Percentiles rank a stretch among this genome's conserved stretches.
phyloP scores from a whole-genome alignment of 2,329 filamentous ascomycete species.

The Westerdykella ornata region DNA sequence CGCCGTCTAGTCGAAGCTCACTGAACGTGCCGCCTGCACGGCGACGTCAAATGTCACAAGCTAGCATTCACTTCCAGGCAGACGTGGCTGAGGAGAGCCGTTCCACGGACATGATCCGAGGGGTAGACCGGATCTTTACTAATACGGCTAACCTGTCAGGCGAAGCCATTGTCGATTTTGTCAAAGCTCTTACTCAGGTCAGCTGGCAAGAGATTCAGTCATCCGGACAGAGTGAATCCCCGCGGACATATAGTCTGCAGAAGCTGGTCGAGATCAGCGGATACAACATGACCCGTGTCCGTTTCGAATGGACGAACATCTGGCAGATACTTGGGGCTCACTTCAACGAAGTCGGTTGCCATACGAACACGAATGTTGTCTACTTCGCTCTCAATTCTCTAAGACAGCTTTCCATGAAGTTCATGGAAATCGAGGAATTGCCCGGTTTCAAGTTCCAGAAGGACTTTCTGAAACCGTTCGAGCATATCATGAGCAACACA shows the following conservation, averaged over 20 bases:
- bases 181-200: constrained; percentile 83
- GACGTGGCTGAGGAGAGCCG: constrained; percentile 89
- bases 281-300: constrained; percentile 98
- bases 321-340: constrained; percentile 98
- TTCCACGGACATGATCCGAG: constrained; percentile 86
- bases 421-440: constrained; percentile 96
- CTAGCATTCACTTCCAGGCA: constrained; percentile 49
- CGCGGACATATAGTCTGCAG: constrained; percentile 92
- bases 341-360: constrained; percentile 95
- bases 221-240: constrained; percentile 90
- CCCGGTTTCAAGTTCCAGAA: constrained; percentile 99
- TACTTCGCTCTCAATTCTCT: constrained; percentile 96
- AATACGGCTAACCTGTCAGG: constrained; percentile 90
- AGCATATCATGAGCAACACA: constrained; percentile 93
- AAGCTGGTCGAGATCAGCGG: constrained; percentile 98
- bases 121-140: constrained; percentile 92
- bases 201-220: constrained; percentile 99
- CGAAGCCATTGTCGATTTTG: constrained; percentile 93
- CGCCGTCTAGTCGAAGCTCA: constrained; percentile 57
- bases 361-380: constrained; percentile 92
- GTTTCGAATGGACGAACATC: constrained; percentile 96
- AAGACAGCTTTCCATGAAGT: constrained; percentile 93
- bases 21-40: constrained; percentile 54
- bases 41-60: constrained; percentile 42
- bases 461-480: constrained; percentile 96